A percentile compares a stretch with the other conserved stretches of the same genome.
phyloP scores from a whole-genome alignment of 192 early-diverging fungal genomes.

The Backusella morwellensis region DNA sequence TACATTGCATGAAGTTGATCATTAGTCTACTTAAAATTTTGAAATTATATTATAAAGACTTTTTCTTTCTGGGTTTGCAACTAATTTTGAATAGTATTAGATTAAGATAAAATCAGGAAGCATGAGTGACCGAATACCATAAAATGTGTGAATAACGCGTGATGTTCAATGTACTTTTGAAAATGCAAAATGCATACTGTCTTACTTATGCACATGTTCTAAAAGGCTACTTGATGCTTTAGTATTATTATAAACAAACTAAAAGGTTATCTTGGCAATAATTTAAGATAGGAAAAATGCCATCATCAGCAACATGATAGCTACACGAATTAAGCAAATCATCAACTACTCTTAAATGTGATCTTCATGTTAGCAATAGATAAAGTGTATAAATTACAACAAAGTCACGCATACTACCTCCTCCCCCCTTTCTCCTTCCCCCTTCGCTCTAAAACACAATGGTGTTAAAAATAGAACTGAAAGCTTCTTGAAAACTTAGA shows the following conservation, averaged over 20 bases:
- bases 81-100: no score
- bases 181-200: no score
- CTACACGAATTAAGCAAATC: neutral
- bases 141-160: no score
- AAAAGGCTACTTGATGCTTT: neutral
- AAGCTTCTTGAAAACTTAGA: neutral
- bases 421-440: neutral
- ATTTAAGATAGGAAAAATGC: neutral
- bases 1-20: no score
- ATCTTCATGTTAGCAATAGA: neutral
- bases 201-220: neutral
- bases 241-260: neutral
- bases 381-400: neutral
- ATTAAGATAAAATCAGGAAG: no score
- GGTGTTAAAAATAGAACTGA: neutral
- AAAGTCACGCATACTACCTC: neutral
- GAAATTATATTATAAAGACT: no score
- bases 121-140: no score
- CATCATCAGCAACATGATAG: neutral
- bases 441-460: neutral
- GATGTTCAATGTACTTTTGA: no score
- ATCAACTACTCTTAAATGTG: neutral
- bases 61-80: no score
- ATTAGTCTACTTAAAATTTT: no score
- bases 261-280: conserved; percentile 16